phyloP scores from a whole-genome alignment of 805 yeast species.

The Kodamaea nitidulidarum region DNA sequence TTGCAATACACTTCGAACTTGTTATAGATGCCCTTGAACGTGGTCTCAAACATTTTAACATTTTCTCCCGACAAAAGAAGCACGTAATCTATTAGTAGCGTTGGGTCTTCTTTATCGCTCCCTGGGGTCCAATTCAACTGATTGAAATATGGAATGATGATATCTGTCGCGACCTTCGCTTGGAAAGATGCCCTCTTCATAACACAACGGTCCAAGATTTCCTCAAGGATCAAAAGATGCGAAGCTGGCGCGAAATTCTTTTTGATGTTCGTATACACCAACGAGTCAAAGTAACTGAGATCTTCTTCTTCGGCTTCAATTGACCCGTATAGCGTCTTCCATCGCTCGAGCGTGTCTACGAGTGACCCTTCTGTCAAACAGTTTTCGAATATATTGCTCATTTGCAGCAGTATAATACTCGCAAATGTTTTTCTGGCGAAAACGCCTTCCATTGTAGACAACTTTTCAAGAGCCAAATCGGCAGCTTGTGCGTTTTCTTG shows the following conservation, averaged over 20 bases:
- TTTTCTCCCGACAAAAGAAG: slow-evolving; percentile 12
- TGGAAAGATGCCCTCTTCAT: slow-evolving; percentile 11
- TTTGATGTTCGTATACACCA: slow-evolving; percentile 12
- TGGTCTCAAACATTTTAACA: slow-evolving; percentile 6
- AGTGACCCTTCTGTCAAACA: slow-evolving; percentile 9
- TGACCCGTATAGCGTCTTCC: slow-evolving; percentile 10
- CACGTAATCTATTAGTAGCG: slow-evolving; percentile 20
- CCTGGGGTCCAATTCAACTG: slow-evolving; percentile 17
- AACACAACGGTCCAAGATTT: slow-evolving; percentile 12
- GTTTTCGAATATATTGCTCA: slow-evolving; percentile 10
- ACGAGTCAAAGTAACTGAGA: slow-evolving; percentile 17
- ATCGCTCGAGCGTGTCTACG: slow-evolving; percentile 10
- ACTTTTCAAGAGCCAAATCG: background rate
- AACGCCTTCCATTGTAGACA: background rate
- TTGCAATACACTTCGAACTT: slow-evolving; percentile 14
- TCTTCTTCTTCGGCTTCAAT: background rate
- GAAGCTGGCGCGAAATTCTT: slow-evolving; percentile 1
- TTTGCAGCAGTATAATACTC: slow-evolving; percentile 1
- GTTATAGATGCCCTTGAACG: slow-evolving; percentile 6
- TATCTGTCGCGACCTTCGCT: slow-evolving; percentile 14
- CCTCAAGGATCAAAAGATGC: slow-evolving; percentile 10
- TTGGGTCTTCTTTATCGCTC: slow-evolving; percentile 9
- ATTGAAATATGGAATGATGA: slow-evolving; percentile 17
- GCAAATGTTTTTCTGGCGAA: background rate
- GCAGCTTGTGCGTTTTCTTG: background rate